Base-by-base conservation (phyloP, 805 yeast species). In the Martiniozyma abietophila region DNA sequence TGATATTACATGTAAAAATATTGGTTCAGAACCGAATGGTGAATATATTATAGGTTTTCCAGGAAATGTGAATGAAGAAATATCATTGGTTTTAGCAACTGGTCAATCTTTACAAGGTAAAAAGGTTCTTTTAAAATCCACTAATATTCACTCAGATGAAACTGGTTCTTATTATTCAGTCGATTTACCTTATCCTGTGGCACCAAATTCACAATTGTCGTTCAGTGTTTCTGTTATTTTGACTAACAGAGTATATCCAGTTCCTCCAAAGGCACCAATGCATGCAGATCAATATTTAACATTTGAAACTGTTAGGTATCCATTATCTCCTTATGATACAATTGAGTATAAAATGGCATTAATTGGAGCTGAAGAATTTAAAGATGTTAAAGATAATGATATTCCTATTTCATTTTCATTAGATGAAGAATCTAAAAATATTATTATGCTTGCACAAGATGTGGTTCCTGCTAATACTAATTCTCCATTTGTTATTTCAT, bases 11-110 rank as follows among this genome's bases (percentile, higher is more conserved):
- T 65, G 75, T 26, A 69, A 58, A 46, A 89, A 88, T 60, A 56
- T 68, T 24, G 85, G 66, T 17, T 37, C 57, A 3, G 58, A 56
- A 25, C 80, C 92, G 6, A 64, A 62, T 36, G 49, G 53, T 27
- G 69, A 60, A 35, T 88, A 85, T 58, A 67, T 56, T 38, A 64
- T 76, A 41, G 69, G 80, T 2, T 39, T 81, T 32, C 82, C 86
- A 5, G 56, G 59, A 35, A 67, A 59, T 12, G 46, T 65, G 5
- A 34, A 36, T 6, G 35, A 43, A 6, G 44, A 47, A 19, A 32
- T 52, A 12, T 34, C 61, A 2, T 31, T 59, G n/a, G 35, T 52
- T 14, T 39, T 58, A 18, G 43, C 56, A 9, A 25, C 46, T 8
- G 25, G 44, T 12, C 36, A 32, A 9, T 32, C 38, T 8, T 49